These are phyloP conservation scores for Blastobotrys mokoenaii DNA, from an alignment of 805 yeast genomes.

Conservation along the genomic window DNA sequence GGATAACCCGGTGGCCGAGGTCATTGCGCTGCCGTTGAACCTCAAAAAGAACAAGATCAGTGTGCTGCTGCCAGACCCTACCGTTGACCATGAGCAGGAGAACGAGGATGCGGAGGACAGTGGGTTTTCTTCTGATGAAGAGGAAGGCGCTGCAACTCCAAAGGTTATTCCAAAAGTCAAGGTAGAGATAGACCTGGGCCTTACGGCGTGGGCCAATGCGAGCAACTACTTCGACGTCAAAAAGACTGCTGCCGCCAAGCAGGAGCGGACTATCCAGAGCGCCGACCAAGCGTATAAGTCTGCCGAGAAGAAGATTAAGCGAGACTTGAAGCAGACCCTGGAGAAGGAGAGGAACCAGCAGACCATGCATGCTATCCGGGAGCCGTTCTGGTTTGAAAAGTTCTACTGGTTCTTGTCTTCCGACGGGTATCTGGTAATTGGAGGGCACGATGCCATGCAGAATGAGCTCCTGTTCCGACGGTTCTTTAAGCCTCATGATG, in stretches of 20 bases:
- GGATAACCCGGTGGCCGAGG: constrained; percentile 54
- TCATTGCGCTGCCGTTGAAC: constrained; percentile 60
- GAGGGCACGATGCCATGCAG: constrained; percentile 78
- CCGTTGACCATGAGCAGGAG: constrained; percentile 24
- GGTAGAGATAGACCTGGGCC: constrained; percentile 56
- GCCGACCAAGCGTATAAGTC: constrained; percentile 71
- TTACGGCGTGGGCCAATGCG: constrained; percentile 86
- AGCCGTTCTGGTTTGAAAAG: constrained; percentile 87
- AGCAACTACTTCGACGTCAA: constrained; percentile 70
- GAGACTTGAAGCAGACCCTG: constrained; percentile 54
- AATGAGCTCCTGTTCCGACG: constrained; percentile 72
- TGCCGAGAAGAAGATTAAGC: constrained; percentile 68
- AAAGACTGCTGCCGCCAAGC: constrained; percentile 68
- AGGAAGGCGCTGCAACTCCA: constrained; percentile 8
- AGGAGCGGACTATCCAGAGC: constrained; percentile 68
- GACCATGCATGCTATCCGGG: constrained; percentile 49
- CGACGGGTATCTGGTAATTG: constrained; percentile 79
- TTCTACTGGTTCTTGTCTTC: constrained; percentile 89
- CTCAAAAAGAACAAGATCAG: constrained; percentile 60
- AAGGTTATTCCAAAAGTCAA: constrained; percentile 27
- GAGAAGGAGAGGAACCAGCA: constrained; percentile 47
- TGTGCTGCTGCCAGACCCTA: constrained; percentile 39
- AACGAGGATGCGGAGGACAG: constrained; percentile 32
- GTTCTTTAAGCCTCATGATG: constrained; percentile 66
- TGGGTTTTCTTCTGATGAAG: constrained; percentile 11